Evolutionary conservation across 305 asterid species (phyloP).

Genomic region (Fraxinus platypoda): DNA sequence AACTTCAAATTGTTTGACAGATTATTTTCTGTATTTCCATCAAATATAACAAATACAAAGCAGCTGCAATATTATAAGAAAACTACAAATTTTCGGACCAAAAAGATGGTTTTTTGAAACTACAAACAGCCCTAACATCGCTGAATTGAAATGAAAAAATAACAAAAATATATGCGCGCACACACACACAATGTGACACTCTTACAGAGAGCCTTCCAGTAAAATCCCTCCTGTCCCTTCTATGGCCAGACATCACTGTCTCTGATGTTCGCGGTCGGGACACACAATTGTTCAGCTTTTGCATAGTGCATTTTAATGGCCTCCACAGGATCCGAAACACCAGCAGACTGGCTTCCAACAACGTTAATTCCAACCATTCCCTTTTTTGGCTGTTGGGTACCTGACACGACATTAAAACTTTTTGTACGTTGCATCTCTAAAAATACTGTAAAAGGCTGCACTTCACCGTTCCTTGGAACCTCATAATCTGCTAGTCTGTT

Average conservation of each 20-base stretch:
- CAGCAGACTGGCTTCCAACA: constrained; percentile 48
- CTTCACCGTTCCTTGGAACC: constrained; percentile 32
- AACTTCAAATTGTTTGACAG: constrained; percentile 41
- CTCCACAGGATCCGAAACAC: constrained; percentile 75
- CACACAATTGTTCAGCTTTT: constrained; percentile 49
- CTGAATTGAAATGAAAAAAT: constrained; percentile 27
- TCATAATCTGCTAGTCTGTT: constrained; percentile 41
- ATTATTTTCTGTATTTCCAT: constrained; percentile 58
- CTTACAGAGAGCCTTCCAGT: constrained; percentile 26
- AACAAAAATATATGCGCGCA: constrained; percentile 5
- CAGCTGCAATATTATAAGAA: constrained; percentile 51
- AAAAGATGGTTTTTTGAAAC: constrained; percentile 30
- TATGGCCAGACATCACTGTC: constrained; percentile 64
- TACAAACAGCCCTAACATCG: constrained; percentile 41
- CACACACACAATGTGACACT: constrained; percentile 45
- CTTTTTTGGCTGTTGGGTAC: constrained; percentile 49
- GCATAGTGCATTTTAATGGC: constrained; percentile 79
- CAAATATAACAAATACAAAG: constrained; percentile 55
- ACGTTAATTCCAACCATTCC: constrained; percentile 58
- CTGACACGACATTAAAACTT: constrained; percentile 48
- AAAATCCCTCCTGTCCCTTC: constrained; percentile 20
- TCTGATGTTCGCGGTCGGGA: constrained; percentile 34
- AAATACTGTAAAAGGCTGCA: constrained; percentile 48
- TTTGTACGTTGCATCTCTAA: constrained; percentile 76
- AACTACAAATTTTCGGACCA: constrained; percentile 42